Evolutionary conservation across 306 rosid species (phyloP).

Genomic region (Potentilla sterilis): DNA sequence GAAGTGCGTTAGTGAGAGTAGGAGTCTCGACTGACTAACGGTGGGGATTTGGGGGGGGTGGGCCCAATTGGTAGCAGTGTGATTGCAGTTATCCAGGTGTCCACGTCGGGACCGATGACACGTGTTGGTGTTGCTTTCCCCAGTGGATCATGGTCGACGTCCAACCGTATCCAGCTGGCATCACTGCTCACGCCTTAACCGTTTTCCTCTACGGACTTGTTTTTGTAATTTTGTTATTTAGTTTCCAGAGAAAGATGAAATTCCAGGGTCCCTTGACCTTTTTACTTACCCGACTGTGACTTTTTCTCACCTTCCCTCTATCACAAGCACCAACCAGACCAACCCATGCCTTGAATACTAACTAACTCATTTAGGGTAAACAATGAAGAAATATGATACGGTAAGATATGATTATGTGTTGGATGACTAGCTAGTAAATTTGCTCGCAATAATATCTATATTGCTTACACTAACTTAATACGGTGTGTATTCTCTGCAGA

Average conservation of each 20-base stretch:
- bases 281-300: background rate
- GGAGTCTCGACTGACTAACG: background rate
- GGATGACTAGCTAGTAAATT: too few species aligned
- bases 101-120: conserved; percentile 38
- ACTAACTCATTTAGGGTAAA: too few species aligned
- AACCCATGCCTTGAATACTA: too few species aligned
- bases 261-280: background rate
- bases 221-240: too few species aligned
- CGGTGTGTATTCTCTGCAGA: too few species aligned
- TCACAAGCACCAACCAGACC: too few species aligned
- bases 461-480: too few species aligned
- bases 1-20: background rate
- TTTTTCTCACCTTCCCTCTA: too few species aligned
- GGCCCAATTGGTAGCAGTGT: background rate
- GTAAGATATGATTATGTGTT: too few species aligned
- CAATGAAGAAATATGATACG: too few species aligned
- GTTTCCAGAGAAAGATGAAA: background rate
- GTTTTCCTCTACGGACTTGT: conserved; percentile 10
- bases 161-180: conserved; percentile 51
- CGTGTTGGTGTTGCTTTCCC: conserved; percentile 25
- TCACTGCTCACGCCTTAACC: conserved; percentile 35
- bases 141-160: background rate
- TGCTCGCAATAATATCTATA: too few species aligned
- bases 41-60: too few species aligned
- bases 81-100: background rate